These are phyloP conservation scores for Posidonia oceanica DNA, from an alignment of 116 monocot species.

Conservation along the genomic window DNA sequence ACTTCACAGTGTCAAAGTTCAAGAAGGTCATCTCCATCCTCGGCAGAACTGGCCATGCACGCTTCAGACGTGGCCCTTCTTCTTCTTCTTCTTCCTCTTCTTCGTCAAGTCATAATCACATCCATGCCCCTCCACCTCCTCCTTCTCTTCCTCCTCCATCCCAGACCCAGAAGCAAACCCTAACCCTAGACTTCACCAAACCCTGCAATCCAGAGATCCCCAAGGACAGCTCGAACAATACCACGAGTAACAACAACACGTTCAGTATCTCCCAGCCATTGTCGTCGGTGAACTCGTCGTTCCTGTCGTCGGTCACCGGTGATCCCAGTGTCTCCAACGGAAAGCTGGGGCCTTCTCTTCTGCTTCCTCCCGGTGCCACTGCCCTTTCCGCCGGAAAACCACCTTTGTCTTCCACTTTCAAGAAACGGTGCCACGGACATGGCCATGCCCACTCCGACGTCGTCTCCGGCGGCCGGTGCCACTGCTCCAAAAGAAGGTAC, in stretches of 20 bases:
- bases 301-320: constrained; percentile 70
- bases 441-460: constrained; percentile 1
- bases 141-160: not conserved
- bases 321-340: constrained; percentile 63
- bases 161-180: not conserved
- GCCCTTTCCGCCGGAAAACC: constrained; percentile 38
- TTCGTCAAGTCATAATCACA: not conserved
- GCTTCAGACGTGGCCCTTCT: constrained; percentile 59
- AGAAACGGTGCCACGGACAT: constrained; percentile 44
- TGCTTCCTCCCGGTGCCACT: not conserved
- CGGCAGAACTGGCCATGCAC: constrained; percentile 70
- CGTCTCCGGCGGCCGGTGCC: constrained; percentile 31
- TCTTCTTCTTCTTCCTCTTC: not conserved
- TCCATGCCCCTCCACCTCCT: not conserved
- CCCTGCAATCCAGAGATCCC: constrained; percentile 1
- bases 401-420: constrained; percentile 38
- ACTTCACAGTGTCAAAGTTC: constrained; percentile 62
- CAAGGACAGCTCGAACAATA: not conserved
- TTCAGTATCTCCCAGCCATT: constrained; percentile 7
- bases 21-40: constrained; percentile 63
- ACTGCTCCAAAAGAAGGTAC: constrained; percentile 50
- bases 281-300: constrained; percentile 66
- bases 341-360: constrained; percentile 22
- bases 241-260: constrained; percentile 29
- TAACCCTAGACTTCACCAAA: constrained; percentile 62